Evolutionary conservation across 306 rosid species (phyloP).

Genomic region (Castanea sativa): DNA sequence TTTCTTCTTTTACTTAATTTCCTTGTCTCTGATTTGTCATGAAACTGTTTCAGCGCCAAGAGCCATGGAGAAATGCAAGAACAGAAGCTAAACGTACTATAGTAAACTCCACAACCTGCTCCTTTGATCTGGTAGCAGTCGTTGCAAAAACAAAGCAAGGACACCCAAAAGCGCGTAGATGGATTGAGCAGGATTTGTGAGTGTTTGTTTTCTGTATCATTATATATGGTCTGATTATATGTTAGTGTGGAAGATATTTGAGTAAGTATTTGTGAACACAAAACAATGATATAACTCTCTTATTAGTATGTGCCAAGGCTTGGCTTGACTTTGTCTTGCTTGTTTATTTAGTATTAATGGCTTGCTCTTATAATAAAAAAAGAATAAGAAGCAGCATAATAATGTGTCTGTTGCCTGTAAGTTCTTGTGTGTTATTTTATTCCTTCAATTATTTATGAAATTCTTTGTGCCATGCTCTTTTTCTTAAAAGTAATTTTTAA

Average conservation of each 20-base stretch:
- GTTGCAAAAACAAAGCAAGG: slow-evolving; percentile 10
- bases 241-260: slow-evolving; percentile 26
- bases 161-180: slow-evolving; percentile 38
- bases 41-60: slow-evolving; percentile 68
- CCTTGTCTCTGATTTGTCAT: not conserved
- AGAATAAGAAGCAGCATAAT: slow-evolving; percentile 16
- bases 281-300: slow-evolving; percentile 26
- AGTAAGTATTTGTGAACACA: slow-evolving; percentile 37
- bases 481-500: not conserved
- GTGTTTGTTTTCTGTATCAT: slow-evolving; percentile 38
- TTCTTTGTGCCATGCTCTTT: not conserved
- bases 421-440: not conserved
- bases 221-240: slow-evolving; percentile 31
- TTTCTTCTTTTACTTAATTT: not conserved
- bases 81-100: slow-evolving; percentile 52
- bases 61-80: slow-evolving; percentile 84
- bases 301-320: slow-evolving; percentile 30
- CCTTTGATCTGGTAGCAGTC: slow-evolving; percentile 33
- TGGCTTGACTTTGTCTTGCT: slow-evolving; percentile 20
- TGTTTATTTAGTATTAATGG: slow-evolving; percentile 25
- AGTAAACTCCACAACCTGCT: slow-evolving; percentile 38
- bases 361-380: not conserved
- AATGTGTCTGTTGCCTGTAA: slow-evolving; percentile 37
- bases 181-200: slow-evolving; percentile 53
- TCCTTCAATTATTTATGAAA: slow-evolving; percentile 4